Conservation (phyloP, 768 basidiomycete species). For the Suillus luteus region DNA sequence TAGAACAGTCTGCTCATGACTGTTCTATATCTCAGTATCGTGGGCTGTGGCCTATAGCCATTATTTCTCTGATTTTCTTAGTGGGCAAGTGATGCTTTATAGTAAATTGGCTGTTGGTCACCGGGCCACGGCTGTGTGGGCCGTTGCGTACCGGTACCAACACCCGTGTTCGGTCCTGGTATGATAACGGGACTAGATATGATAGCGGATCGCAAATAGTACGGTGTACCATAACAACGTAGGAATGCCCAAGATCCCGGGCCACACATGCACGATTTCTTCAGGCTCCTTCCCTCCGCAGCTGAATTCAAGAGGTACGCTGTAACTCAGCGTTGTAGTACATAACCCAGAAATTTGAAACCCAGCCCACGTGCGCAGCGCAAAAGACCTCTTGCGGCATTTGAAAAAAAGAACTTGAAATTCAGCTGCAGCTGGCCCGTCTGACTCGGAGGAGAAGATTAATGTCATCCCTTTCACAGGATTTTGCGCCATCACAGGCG, state of each 20-base stretch:
- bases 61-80: neutral
- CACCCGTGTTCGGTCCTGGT: neutral
- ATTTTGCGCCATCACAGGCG: no score
- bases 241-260: neutral
- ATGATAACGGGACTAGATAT: neutral
- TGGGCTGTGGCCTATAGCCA: neutral
- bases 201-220: neutral
- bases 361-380: no score
- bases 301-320: no score
- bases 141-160: neutral
- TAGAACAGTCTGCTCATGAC: neutral
- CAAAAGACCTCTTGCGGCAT: no score
- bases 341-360: no score
- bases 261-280: neutral
- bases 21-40: slow-evolving; percentile 2
- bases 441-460: no score
- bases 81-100: neutral
- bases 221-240: neutral
- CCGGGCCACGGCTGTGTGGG: neutral
- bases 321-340: no score
- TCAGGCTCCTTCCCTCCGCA: no score
- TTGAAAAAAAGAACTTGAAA: no score
- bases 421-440: no score
- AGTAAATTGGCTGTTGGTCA: neutral
- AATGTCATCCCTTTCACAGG: no score